Evolutionary conservation across 331 rosid genomes (phyloP).

Genomic region (Quercus tomentella): DNA sequence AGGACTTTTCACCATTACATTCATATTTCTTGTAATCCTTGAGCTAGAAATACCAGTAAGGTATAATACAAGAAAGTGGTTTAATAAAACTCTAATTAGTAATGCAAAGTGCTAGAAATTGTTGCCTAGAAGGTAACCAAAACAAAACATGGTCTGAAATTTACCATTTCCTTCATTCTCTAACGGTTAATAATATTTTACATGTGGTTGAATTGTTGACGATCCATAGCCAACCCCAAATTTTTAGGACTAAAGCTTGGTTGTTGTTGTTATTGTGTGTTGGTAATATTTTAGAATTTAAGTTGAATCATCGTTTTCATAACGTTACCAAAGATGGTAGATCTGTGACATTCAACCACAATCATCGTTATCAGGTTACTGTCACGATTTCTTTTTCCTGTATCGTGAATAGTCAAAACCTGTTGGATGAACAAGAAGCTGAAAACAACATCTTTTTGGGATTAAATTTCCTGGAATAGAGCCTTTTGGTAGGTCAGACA

Average conservation of each 20-base stretch:
- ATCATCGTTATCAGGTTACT: not conserved
- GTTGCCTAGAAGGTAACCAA: not conserved
- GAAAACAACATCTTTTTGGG: too few relatives aligned
- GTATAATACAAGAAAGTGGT: too few relatives aligned
- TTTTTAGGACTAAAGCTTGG: too few relatives aligned
- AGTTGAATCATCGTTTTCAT: constrained; percentile 16
- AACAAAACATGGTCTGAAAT: not conserved
- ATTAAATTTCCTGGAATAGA: too few relatives aligned
- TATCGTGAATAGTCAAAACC: not conserved
- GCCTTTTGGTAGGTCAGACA: too few relatives aligned
- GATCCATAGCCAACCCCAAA: too few relatives aligned
- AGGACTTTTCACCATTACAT: too few relatives aligned
- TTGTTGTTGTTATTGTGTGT: too few relatives aligned
- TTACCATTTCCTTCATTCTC: not conserved
- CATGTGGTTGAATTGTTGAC: too few relatives aligned
- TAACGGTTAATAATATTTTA: not conserved
- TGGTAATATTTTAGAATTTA: not conserved
- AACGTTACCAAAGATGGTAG: constrained; percentile 4
- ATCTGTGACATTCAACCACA: constrained; percentile 12
- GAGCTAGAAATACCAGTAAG: too few relatives aligned
- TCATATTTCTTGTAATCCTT: too few relatives aligned
- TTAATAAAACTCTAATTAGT: not conserved
- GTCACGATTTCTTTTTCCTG: not conserved
- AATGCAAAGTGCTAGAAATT: not conserved
- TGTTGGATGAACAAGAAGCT: too few relatives aligned